Evolutionary conservation across 331 rosid genomes (phyloP).

Genomic region (Pyrus hybrid): DNA sequence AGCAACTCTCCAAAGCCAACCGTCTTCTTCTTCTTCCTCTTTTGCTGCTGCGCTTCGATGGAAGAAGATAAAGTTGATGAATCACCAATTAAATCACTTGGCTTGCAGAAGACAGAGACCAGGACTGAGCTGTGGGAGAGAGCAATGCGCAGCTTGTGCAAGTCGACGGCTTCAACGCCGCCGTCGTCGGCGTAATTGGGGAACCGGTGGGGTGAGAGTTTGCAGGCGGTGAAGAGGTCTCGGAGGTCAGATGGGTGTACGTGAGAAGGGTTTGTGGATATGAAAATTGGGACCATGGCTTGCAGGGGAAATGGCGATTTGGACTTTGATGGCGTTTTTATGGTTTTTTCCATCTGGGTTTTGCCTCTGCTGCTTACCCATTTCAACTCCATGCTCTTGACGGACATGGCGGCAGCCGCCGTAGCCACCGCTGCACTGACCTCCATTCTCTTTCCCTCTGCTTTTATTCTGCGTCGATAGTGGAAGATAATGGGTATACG

Average conservation of each 20-base stretch:
- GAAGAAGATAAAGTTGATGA: constrained; percentile 4
- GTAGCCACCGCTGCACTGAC: background rate
- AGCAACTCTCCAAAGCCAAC: constrained; percentile 30
- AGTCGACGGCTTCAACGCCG: constrained; percentile 34
- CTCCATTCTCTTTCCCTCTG: constrained; percentile 6
- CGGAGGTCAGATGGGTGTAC: constrained; percentile 39
- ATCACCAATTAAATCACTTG: constrained; percentile 4
- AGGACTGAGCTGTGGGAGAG: constrained; percentile 57
- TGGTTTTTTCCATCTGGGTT: constrained; percentile 12
- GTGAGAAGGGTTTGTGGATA: constrained; percentile 51
- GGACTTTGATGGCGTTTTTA: background rate
- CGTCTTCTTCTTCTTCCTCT: background rate
- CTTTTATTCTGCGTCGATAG: background rate
- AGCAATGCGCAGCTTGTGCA: constrained; percentile 55
- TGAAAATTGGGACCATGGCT: constrained; percentile 40
- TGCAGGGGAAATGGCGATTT: constrained; percentile 5
- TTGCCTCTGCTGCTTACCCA: constrained; percentile 31
- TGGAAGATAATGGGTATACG: background rate
- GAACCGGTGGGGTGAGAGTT: constrained; percentile 42
- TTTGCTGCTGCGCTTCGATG: background rate
- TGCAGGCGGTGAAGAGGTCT: constrained; percentile 45
- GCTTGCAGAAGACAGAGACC: constrained; percentile 69
- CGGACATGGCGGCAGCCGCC: background rate
- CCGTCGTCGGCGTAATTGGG: constrained; percentile 18
- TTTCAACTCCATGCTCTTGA: constrained; percentile 47